Evolutionary conservation across 164 flowering plant species (phyloP).

Genomic region (Warburgia ugandensis): DNA sequence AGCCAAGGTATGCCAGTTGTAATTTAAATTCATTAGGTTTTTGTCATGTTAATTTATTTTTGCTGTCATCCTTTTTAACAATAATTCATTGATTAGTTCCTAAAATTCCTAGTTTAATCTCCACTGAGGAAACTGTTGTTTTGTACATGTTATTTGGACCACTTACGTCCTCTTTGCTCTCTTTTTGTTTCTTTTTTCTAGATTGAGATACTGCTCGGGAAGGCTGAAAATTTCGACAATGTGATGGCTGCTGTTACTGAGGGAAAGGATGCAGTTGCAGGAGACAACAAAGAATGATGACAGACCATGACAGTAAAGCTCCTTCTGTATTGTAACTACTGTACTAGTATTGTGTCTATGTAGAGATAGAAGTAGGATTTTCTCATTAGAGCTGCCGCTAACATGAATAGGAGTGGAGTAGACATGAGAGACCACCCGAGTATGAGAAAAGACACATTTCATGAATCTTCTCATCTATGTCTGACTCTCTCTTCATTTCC

Average conservation of each 20-base stretch:
- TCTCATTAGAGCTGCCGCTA: background rate
- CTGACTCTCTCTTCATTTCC: background rate
- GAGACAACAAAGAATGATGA: constrained; percentile 1
- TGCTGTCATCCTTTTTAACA: background rate
- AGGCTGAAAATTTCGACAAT: constrained; percentile 70
- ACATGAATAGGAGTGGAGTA: background rate
- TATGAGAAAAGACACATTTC: background rate
- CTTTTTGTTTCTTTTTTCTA: constrained; percentile 6
- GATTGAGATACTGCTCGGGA: constrained; percentile 81
- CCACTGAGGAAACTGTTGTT: background rate
- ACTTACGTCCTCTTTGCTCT: background rate
- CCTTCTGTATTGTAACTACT: too few species aligned
- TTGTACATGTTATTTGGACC: background rate
- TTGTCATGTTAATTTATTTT: background rate
- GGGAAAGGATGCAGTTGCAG: constrained; percentile 15
- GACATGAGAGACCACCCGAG: background rate
- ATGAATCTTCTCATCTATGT: background rate
- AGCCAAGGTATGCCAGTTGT: constrained; percentile 48
- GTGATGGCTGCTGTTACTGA: constrained; percentile 75
- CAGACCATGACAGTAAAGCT: background rate
- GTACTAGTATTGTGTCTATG: too few species aligned
- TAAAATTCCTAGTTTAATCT: background rate
- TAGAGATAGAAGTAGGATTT: background rate
- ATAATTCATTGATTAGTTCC: background rate
- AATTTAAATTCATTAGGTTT: too few species aligned